These are phyloP conservation scores for Gynostemma pentaphyllum DNA, from an alignment of 306 rosid genomes.

Conservation along the genomic window DNA sequence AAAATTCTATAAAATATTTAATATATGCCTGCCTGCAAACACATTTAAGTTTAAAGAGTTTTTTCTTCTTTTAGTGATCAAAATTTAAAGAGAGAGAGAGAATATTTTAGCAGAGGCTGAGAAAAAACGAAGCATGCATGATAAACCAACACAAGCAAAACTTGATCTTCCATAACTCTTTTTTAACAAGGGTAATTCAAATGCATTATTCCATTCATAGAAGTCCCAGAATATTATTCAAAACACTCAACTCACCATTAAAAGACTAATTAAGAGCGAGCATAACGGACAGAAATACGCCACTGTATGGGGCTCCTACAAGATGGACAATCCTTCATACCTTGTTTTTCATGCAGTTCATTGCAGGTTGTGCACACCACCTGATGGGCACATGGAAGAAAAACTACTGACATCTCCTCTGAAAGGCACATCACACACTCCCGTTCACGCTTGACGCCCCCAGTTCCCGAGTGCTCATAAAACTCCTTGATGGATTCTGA, in stretches of 20 bases:
- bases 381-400: conserved; percentile 92
- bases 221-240: conserved; percentile 50
- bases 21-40: no score
- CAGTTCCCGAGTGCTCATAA: conserved; percentile 31
- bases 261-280: conserved; percentile 26
- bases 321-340: conserved; percentile 93
- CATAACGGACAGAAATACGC: conserved; percentile 67
- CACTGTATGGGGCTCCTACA: conserved; percentile 80
- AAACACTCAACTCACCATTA: conserved; percentile 32
- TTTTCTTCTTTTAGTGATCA: background rate
- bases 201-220: conserved; percentile 41
- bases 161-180: conserved; percentile 26
- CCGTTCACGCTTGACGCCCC: conserved; percentile 72
- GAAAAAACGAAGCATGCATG: background rate
- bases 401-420: conserved; percentile 88
- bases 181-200: conserved; percentile 20
- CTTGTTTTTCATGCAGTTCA: conserved; percentile 88
- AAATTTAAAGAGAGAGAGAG: background rate
- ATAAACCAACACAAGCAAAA: conserved; percentile 22
- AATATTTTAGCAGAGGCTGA: background rate
- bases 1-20: no score
- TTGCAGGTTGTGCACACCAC: conserved; percentile 89
- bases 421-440: conserved; percentile 97
- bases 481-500: conserved; percentile 33
- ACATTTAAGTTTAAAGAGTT: no score